Evolutionary conservation across 345 rosid species (phyloP), one percentile per base, ranked within the genome.

Genomic region (Rhizophora apiculata): DNA sequence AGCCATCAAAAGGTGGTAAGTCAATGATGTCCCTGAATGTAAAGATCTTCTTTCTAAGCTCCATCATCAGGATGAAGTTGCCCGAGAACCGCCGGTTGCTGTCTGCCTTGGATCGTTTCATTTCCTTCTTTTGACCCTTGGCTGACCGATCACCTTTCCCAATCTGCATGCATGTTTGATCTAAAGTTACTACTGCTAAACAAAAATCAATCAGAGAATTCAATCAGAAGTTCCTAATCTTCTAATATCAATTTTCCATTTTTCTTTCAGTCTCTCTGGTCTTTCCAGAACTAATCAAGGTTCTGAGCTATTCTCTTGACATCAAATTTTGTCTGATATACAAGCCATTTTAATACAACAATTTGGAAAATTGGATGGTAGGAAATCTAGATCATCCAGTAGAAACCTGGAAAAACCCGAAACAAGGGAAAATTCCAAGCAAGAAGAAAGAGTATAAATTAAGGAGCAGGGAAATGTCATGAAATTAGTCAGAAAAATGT

Each of bases 1-100:
- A 86, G 60, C 79, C 71, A 27, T 76, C 85, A 36, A 78, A 72
- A 65, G 86, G 72, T 56, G 93, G 86, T 20, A 92, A 81, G 66
- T 89, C 96, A 74, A 89, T 73, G 67, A 81, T 68, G 75, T 92
- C 96, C 62, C 98, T 78, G 72, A 92, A 92, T 31, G 68, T 64
- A 72, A 76, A 60, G 30, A 88, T 88, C 84, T 87, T 89, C 72
- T 85, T 81, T 26, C 85, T 86, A 31, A 92, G 88, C 71, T 88
- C 89, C 76, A 86, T 79, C 85, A 86, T 88, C 79, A 82, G 69
- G 46, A 76, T 71, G 64, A 82, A 76, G 36, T 85, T 78, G 0
- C 84, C 72, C 1, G 83, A 20, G 65, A 76, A 77, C 73, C 78
- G 76, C 3, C 75, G 75, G 0, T 85, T 83, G 64, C 80, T 68